Evolutionary conservation across 176 grass and related monocot species (phyloP).

Genomic region (Elymus sibiricus): DNA sequence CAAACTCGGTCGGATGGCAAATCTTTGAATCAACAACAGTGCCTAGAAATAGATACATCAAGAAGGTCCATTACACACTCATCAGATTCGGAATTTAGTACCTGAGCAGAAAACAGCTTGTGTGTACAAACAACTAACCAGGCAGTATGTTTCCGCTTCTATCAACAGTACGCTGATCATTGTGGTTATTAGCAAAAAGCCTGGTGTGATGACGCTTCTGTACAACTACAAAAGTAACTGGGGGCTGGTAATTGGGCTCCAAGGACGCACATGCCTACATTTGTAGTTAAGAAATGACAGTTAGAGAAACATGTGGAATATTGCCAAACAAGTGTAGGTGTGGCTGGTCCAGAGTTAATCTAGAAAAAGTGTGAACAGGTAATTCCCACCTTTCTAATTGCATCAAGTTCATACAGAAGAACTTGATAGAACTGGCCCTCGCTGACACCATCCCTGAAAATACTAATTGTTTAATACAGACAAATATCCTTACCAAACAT

Average conservation of each 20-base stretch:
- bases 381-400: slow-evolving; percentile 82
- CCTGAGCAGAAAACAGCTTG: background rate
- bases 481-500: background rate
- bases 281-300: background rate
- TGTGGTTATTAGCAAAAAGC: slow-evolving; percentile 89
- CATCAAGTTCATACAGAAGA: slow-evolving; percentile 87
- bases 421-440: slow-evolving; percentile 99
- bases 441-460: slow-evolving; percentile 86
- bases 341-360: background rate
- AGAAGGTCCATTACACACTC: background rate
- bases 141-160: slow-evolving; percentile 93
- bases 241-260: slow-evolving; percentile 97
- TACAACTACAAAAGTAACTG: slow-evolving; percentile 94
- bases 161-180: slow-evolving; percentile 71
- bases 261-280: slow-evolving; percentile 84
- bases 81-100: slow-evolving; percentile 3
- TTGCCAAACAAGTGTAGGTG: background rate
- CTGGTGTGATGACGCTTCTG: slow-evolving; percentile 98
- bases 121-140: slow-evolving; percentile 49
- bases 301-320: background rate
- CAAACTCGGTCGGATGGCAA: slow-evolving; percentile 98
- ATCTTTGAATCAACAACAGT: slow-evolving; percentile 96
- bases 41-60: slow-evolving; percentile 43
- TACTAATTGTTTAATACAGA: background rate
- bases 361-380: background rate